Percentiles rank a stretch among this genome's conserved stretches.
Conservation (phyloP, 2,329 filamentous ascomycete species). For the Aspergillus melleus region DNA sequence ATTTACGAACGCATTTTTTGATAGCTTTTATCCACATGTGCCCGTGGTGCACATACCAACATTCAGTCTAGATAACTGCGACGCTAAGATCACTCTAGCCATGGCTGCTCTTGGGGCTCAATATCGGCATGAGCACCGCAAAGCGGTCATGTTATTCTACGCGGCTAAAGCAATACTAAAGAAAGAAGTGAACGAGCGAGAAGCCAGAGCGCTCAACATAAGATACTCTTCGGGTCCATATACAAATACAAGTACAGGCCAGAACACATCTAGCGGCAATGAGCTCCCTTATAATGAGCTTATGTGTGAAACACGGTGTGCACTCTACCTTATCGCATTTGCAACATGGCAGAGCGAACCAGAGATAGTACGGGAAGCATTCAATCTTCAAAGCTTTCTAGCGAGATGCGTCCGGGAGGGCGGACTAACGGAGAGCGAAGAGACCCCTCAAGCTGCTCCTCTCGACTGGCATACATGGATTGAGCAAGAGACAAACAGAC, state of each 20-base stretch:
- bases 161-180: conserved; percentile 62
- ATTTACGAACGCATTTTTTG: conserved; percentile 67
- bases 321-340: conserved; percentile 22
- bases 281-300: neutral
- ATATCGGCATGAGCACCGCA: conserved; percentile 44
- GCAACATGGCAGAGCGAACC: conserved; percentile 27
- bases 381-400: conserved; percentile 24
- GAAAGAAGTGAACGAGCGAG: conserved; percentile 47
- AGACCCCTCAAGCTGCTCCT: neutral
- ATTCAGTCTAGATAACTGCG: conserved; percentile 58
- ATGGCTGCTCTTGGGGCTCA: conserved; percentile 58
- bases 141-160: conserved; percentile 43
- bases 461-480: conserved; percentile 27
- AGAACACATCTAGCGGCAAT: neutral
- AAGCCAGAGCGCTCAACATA: neutral
- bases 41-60: conserved; percentile 67
- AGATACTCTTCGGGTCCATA: no score
- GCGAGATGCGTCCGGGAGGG: conserved; percentile 20
- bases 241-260: neutral
- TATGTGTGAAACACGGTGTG: conserved; percentile 12
- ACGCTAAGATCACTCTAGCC: conserved; percentile 64
- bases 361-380: conserved; percentile 22
- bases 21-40: conserved; percentile 60
- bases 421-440: conserved; percentile 13
- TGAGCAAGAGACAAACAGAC: conserved; percentile 20